Base-by-base conservation (phyloP, 768 basidiomycete species). In the Collybia sordida region DNA sequence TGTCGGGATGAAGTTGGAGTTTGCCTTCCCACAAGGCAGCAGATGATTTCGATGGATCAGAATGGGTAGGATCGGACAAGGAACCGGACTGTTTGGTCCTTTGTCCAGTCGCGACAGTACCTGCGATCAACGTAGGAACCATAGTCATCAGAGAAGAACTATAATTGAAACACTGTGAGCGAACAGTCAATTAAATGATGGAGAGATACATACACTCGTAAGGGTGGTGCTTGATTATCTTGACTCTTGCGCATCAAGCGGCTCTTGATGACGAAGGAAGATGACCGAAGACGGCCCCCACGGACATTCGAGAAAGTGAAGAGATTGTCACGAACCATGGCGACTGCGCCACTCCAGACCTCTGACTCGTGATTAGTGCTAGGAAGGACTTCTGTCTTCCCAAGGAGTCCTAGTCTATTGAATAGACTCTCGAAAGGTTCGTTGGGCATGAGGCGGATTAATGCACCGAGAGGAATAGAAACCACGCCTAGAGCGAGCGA, bases 1-100 rank as follows among this genome's bases (percentile, higher is more conserved):
- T 95, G 31, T 90, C 90, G 0, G 93, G 93, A 62, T 97, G 94
- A 5, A 96, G 72, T 64, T 93, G 91, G 14, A 93, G 74, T 67
- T 81, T 89, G 54, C 92, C 92, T 64, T 89, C 83, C 85, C 85
- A 91, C 6, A 93, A 74, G 1, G 88, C 90, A 8, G 90, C 85
- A 24, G 90, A 86, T 8, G 90, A 87, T 63, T 78, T 79, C 25
- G 91, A 90, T 14, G 92, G 90, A 64, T 93, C 88, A 50, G 76
- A 72, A 44, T 81, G 75, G 22, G 88, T 82, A 25, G 90, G 91
- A 66, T 93, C 86, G 1, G 86, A 85, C 6, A 90, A 71, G 3
- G 80, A 77, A 28, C 81, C 79, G 22, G 59, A 64, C 42, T 78
- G 73, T 18, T 82, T 80, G 45, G 81, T 83, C 25, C 85, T 85